Evolutionary conservation across 2,329 filamentous ascomycete genomes (phyloP), one percentile per base, ranked within the genome.

Genomic region (Botryotinia convoluta): DNA sequence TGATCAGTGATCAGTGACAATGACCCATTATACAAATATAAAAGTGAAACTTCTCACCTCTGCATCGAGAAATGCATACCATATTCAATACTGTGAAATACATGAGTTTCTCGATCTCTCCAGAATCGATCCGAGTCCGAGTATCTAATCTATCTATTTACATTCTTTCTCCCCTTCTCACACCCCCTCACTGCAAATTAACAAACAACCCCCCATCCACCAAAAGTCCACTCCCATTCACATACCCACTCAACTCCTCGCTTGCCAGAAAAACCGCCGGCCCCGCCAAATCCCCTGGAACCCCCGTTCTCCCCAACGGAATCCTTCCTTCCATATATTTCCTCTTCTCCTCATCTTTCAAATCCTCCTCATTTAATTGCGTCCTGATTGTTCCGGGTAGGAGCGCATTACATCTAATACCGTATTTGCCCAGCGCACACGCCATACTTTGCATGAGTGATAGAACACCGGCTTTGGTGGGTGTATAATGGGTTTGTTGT

Each of bases 131-230:
- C 2, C 26, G 0, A 54, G 12, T 44, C 16, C 8, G 16, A 44
- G 4, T 32, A 44, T 14, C 16, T 12, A 20, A 63, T 32, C 61
- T 18, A 44, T 63, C 48, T 44, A 60, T 60, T 20, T 60, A 60
- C 32, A 32, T 18, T 37, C 6, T 7, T 35, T n/a, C 29, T 4
- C 22, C 12, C 9, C 4, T 26, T 26, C 7, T 5, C 18, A 37
- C 14, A 35, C 1, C 18, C 26, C 32, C 45, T 75, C 71, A 95
- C 82, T 96, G 93, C 78, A 97, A 84, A 82, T 97, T 97, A 26
- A 97, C 94, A 85, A 96, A 97, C 75, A 95, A 82, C 0, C 95
- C 94, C 18, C 94, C 95, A 82, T 97, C 94, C 22, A 97, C 94
- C 75, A 97, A 82, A 77, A 97, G 80, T 82, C 96, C 93, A 26